Percentiles rank a stretch among this genome's conserved stretches.
These are phyloP conservation scores for Luzula sylvatica DNA, from an alignment of 176 grass and related monocot genomes.

Conservation along the genomic window DNA sequence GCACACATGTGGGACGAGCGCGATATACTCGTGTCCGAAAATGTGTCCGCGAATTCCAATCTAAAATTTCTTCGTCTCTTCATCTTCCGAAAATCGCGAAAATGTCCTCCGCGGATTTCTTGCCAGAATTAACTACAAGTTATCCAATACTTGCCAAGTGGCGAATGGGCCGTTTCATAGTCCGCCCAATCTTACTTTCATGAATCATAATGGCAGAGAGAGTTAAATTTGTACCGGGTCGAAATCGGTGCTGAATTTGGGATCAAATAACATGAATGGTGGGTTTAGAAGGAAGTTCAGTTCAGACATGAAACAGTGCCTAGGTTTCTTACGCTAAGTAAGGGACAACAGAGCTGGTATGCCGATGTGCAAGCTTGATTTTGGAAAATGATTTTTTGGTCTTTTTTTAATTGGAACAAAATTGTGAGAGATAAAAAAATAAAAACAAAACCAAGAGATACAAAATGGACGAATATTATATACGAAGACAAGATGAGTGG, in stretches of 20 bases:
- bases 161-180: conserved; percentile 2
- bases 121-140: background rate
- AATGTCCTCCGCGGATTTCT: background rate
- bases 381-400: background rate
- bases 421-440: too few relatives aligned
- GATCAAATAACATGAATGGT: background rate
- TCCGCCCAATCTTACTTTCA: background rate
- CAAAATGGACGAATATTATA: too few relatives aligned
- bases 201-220: background rate
- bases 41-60: conserved; percentile 26
- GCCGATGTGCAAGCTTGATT: background rate
- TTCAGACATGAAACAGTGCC: background rate
- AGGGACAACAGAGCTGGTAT: background rate
- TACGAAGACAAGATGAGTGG: too few relatives aligned
- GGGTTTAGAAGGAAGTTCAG: background rate
- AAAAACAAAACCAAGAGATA: too few relatives aligned
- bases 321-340: background rate
- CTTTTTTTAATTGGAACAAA: too few relatives aligned
- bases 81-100: conserved; percentile 18
- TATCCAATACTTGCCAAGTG: background rate
- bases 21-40: conserved; percentile 39
- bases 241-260: too few relatives aligned
- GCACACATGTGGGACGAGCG: conserved; percentile 77
- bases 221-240: too few relatives aligned
- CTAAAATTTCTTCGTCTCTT: conserved; percentile 68